Base-by-base conservation (phyloP, 2,329 filamentous ascomycete genomes). In the Pseudopyricularia cyperi region DNA sequence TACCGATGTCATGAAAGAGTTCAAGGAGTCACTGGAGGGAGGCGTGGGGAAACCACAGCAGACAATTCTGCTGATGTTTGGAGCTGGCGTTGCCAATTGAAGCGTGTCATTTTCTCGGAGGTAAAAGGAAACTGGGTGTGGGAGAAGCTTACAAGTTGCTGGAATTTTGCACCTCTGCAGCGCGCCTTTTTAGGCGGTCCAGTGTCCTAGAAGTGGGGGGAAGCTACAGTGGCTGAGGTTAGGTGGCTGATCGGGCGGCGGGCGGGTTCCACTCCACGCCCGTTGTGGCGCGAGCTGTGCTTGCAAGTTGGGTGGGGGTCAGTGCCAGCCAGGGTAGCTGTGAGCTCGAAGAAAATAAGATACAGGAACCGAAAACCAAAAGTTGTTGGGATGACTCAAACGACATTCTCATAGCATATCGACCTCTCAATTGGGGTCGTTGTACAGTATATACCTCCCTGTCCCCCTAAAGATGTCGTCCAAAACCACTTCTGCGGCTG, bases 21-120 rank as follows among this genome's bases (percentile, higher is more conserved):
- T 44, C 39, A 44, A 19, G 39, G 14, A 26, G 32, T 24, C 7
- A 35, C 22, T 12, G 22, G 37, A 26, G 19, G 37, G 26, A 39
- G 17, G 48, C 19, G 32, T 35, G 22, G 32, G 7, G 37, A n/a
- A 34, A 26, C 22, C 34, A 50, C 35, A 32, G 35, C 48, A 51
- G 48, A 28, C 48, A 17, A 28, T n/a, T 15, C 48, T 51, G 48
- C 48, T 44, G 48, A 30, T 44, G 28, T 17, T 30, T 48, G 24
- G 34, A 9, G 39, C 52, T 52, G 44, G 26, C 47, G 42, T 17
- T 39, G 30, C 17, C 52, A 57, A 51, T 52, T 57, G 26, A 51
- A 51, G 48, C 48, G 48, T 51, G 48, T 51, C 48, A 51, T 51
- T 44, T 51, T 51, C 48, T 51, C 48, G 35, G 26, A 32, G 11